Evolutionary conservation across 116 monocot species (phyloP).

Genomic region (Posidonia oceanica): DNA sequence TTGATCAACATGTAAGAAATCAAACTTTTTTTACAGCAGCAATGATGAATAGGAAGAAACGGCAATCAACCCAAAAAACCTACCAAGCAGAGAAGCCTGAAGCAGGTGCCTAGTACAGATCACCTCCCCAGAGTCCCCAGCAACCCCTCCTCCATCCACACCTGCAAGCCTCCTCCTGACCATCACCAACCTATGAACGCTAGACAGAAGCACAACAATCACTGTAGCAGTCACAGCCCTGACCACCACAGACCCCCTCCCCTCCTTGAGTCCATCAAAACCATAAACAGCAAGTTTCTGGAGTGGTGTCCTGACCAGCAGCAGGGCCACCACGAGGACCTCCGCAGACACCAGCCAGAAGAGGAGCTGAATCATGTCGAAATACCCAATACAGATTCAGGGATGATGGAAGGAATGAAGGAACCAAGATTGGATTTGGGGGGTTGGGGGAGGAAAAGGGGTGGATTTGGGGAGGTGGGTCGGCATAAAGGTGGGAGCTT

Average conservation of each 20-base stretch:
- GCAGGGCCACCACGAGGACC: conserved; percentile 26
- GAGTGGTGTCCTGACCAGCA: conserved; percentile 45
- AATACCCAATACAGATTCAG: no score
- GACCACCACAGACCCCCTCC: conserved; percentile 37
- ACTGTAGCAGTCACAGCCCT: conserved; percentile 35
- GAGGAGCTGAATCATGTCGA: conserved; percentile 44
- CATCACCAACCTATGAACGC: conserved; percentile 37
- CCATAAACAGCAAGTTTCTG: conserved; percentile 32
- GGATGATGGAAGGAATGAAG: no score
- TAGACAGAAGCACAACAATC: conserved; percentile 35
- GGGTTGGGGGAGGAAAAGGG: no score
- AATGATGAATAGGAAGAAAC: not conserved
- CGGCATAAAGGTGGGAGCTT: no score
- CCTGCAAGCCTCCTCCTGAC: conserved; percentile 11
- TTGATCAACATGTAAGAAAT: no score
- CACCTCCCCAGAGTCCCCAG: conserved; percentile 49
- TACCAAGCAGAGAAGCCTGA: conserved; percentile 59
- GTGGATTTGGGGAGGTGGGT: no score
- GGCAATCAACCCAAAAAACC: not conserved
- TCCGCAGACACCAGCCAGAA: conserved; percentile 44
- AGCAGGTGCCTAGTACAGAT: conserved; percentile 50
- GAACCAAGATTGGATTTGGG: no score
- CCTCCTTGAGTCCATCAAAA: conserved; percentile 46
- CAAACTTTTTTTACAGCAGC: no score
- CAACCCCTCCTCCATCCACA: not conserved